Percentiles rank a stretch among this genome's conserved stretches.
These are phyloP conservation scores for Ananas comosus DNA, from an alignment of 176 grass and related monocot genomes.

Conservation along the genomic window DNA sequence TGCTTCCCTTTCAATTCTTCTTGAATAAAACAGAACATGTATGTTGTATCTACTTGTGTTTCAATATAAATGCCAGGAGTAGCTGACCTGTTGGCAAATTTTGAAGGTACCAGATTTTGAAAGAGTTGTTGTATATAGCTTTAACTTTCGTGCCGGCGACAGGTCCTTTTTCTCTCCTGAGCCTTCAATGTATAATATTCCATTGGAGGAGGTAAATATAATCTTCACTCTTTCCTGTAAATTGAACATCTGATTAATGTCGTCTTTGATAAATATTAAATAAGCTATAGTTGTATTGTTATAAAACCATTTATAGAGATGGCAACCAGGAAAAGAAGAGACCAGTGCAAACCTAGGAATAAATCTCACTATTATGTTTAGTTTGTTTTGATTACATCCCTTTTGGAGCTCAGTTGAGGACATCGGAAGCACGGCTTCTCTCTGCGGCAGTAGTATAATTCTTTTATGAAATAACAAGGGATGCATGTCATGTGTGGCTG, in stretches of 20 bases:
- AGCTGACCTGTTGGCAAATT: slow-evolving; percentile 30
- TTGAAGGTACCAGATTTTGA: slow-evolving; percentile 54
- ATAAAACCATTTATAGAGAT: too few species aligned
- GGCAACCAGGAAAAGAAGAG: too few species aligned
- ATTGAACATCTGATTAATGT: not conserved
- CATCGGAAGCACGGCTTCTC: too few species aligned
- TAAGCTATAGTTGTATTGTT: not conserved
- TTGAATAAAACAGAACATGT: too few species aligned
- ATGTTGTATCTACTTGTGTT: slow-evolving; percentile 3
- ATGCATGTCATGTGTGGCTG: not conserved
- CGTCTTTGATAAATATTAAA: not conserved
- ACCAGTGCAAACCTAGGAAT: too few species aligned
- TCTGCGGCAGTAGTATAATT: not conserved
- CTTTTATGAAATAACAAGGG: not conserved
- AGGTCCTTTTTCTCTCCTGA: slow-evolving; percentile 47
- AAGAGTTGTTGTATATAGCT: slow-evolving; percentile 48
- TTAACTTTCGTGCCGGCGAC: slow-evolving; percentile 58
- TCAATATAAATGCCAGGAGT: slow-evolving; percentile 20
- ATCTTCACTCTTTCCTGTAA: slow-evolving; percentile 1
- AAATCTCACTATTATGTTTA: not conserved
- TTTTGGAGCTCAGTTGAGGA: too few species aligned
- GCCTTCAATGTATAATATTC: slow-evolving; percentile 39
- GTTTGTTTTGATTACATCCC: too few species aligned
- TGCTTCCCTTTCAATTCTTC: not conserved
- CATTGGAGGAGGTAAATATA: slow-evolving; percentile 65